These are phyloP conservation scores for Claviceps monticola DNA, from an alignment of 2,329 filamentous ascomycete genomes.

Conservation along the genomic window DNA sequence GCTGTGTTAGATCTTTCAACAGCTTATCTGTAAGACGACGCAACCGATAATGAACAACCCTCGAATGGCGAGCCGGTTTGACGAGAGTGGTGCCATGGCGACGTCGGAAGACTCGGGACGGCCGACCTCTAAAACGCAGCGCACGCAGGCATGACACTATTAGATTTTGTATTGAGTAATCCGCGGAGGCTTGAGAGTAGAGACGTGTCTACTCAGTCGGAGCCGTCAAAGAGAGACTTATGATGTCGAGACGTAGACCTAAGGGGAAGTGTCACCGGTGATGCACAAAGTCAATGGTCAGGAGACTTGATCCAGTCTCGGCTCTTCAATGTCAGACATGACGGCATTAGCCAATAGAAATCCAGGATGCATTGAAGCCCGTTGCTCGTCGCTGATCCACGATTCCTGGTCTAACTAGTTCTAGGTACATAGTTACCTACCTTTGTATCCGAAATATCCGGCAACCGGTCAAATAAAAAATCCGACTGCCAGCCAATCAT, in stretches of 20 bases:
- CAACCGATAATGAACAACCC: neutral
- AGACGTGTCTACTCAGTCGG: neutral
- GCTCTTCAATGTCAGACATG: neutral
- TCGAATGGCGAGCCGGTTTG: constrained; percentile 21
- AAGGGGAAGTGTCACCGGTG: neutral
- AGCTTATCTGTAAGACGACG: neutral
- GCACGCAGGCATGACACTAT: constrained; percentile 18
- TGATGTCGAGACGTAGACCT: constrained; percentile 2
- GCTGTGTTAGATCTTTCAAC: neutral
- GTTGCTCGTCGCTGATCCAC: neutral
- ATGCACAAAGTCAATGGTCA: neutral
- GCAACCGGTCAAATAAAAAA: constrained; percentile 3
- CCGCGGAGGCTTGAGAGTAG: neutral
- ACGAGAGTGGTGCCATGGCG: constrained; percentile 44
- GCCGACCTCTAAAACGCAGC: constrained; percentile 39
- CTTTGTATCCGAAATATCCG: neutral
- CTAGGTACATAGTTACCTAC: too few relatives aligned
- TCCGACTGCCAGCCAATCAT: neutral
- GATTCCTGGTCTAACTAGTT: too few relatives aligned
- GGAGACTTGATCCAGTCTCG: too few relatives aligned
- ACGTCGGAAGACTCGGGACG: constrained; percentile 20
- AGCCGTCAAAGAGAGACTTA: neutral
- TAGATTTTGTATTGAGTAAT: neutral
- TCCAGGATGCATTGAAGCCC: neutral
- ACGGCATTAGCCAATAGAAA: constrained; percentile 2